Conservation (phyloP, 2,329 filamentous ascomycete species). For the Fusarium clavum region DNA sequence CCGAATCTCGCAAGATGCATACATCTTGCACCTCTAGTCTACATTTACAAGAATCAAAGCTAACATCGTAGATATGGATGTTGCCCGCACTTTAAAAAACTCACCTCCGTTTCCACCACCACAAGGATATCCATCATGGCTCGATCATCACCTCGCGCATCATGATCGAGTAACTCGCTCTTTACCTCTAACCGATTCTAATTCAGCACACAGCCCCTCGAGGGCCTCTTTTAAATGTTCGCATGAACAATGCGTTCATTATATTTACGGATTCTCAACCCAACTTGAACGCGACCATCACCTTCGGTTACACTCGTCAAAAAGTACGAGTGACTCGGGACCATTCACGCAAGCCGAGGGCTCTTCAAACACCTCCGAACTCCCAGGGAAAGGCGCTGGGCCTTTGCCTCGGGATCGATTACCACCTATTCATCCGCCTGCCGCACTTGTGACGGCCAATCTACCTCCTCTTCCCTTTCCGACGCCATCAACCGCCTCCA, state of each 20-base stretch:
- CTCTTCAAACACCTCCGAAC: conserved; percentile 28
- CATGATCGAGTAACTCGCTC: conserved; percentile 61
- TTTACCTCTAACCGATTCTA: conserved; percentile 40
- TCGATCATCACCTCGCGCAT: conserved; percentile 62
- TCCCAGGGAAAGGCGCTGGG: conserved; percentile 20
- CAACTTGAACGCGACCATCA: conserved; percentile 65
- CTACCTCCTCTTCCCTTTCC: conserved; percentile 48
- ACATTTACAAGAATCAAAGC: conserved; percentile 13
- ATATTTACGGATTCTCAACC: conserved; percentile 67
- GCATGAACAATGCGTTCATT: conserved; percentile 66
- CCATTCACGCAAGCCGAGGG: conserved; percentile 51
- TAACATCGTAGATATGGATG: conserved; percentile 49
- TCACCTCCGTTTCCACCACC: conserved; percentile 53
- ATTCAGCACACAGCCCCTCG: conserved; percentile 4
- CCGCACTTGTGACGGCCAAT: conserved; percentile 46
- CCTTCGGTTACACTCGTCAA: conserved; percentile 57
- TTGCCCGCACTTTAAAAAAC: conserved; percentile 47
- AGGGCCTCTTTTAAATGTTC: conserved; percentile 62
- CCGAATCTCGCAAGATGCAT: not conserved
- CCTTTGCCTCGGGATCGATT: conserved; percentile 43
- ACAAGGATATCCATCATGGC: conserved; percentile 62
- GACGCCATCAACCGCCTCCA: conserved; percentile 47
- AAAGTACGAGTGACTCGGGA: conserved; percentile 58
- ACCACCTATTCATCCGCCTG: conserved; percentile 56
- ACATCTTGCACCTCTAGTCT: not conserved